These are phyloP conservation scores for Rhododendron ovatum DNA, from an alignment of 148 eudicot genomes.

Conservation along the genomic window DNA sequence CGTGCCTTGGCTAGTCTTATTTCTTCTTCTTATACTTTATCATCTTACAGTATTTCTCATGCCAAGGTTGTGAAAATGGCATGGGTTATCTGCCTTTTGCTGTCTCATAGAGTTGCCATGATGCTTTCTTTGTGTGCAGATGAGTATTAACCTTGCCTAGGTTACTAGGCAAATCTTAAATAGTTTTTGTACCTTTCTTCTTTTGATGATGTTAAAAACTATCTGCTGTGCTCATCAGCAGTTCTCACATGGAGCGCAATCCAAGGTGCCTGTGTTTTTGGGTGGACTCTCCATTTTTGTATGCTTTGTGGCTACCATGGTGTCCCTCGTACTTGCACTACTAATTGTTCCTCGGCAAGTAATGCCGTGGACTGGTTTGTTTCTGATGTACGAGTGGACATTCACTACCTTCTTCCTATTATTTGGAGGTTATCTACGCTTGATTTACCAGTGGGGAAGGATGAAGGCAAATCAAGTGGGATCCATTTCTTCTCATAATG, in stretches of 20 bases:
- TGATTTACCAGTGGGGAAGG: slow-evolving; percentile 72
- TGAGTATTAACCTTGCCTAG: background rate
- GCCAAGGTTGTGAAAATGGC: background rate
- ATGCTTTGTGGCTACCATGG: slow-evolving; percentile 59
- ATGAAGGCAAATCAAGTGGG: slow-evolving; percentile 46
- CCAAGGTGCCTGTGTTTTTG: slow-evolving; percentile 74
- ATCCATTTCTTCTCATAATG: slow-evolving; percentile 44
- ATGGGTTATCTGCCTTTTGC: background rate
- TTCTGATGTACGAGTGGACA: slow-evolving; percentile 90
- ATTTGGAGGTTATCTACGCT: slow-evolving; percentile 71
- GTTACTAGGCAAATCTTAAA: background rate
- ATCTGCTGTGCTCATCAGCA: slow-evolving; percentile 17
- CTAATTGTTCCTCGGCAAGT: slow-evolving; percentile 85
- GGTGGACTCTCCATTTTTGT: slow-evolving; percentile 66
- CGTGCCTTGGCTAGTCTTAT: background rate
- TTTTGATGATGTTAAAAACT: background rate
- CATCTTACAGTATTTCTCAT: background rate
- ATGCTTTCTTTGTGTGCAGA: background rate
- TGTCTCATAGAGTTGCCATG: background rate
- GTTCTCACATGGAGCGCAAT: slow-evolving; percentile 49
- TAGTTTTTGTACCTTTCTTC: background rate
- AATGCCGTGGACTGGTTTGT: slow-evolving; percentile 91
- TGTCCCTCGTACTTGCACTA: slow-evolving; percentile 62
- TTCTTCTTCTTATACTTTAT: background rate
- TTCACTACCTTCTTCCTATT: slow-evolving; percentile 67